Percentiles rank a stretch among this genome's conserved stretches.
Evolutionary conservation across 2,329 filamentous ascomycete genomes (phyloP).

Genomic region (Piedraia hortae): DNA sequence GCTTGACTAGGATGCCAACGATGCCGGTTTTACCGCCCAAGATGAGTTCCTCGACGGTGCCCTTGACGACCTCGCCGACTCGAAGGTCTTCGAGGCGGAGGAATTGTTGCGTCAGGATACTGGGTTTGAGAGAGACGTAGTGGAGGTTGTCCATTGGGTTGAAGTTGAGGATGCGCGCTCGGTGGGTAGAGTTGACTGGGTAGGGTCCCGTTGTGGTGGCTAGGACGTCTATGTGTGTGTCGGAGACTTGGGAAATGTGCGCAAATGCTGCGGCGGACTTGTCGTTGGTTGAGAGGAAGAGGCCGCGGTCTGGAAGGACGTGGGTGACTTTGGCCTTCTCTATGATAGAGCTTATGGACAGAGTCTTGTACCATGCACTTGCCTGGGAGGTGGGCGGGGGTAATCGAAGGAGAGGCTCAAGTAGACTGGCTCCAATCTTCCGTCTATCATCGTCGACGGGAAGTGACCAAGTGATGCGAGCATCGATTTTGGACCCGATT

Average conservation of each 20-base stretch:
- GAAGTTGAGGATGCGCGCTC: slow-evolving; percentile 60
- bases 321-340: slow-evolving; percentile 53
- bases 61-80: slow-evolving; percentile 53
- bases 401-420: slow-evolving; percentile 61
- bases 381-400: slow-evolving; percentile 13
- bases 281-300: slow-evolving; percentile 47
- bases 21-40: slow-evolving; percentile 54
- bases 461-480: slow-evolving; percentile 67
- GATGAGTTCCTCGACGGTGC: slow-evolving; percentile 61
- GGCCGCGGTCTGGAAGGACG: slow-evolving; percentile 52
- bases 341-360: slow-evolving; percentile 48
- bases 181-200: slow-evolving; percentile 51
- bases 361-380: slow-evolving; percentile 16
- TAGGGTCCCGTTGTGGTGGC: slow-evolving; percentile 51
- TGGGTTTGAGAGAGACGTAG: slow-evolving; percentile 58
- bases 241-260: slow-evolving; percentile 77
- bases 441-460: slow-evolving; percentile 42
- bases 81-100: slow-evolving; percentile 76
- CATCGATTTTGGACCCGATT: slow-evolving; percentile 58
- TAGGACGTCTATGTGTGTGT: slow-evolving; percentile 65
- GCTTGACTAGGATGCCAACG: slow-evolving; percentile 50
- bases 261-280: slow-evolving; percentile 34
- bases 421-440: slow-evolving; percentile 65
- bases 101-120: slow-evolving; percentile 62
- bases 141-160: slow-evolving; percentile 68